Evolutionary conservation across 495 filamentous ascomycete genomes (phyloP).

Genomic region (Astrocystis sublimbata): DNA sequence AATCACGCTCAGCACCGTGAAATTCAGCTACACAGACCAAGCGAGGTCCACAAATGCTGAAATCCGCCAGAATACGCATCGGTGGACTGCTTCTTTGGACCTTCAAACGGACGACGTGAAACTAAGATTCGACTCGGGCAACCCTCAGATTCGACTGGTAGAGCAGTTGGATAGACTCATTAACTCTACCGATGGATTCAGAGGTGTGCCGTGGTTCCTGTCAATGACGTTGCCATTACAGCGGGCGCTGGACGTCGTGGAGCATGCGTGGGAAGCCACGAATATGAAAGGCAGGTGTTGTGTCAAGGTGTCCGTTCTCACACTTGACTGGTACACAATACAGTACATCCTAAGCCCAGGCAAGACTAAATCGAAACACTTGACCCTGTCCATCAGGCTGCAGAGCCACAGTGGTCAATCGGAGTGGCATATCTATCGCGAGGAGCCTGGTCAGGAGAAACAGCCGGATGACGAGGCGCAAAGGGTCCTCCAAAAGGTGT

Average conservation of each 20-base stretch:
- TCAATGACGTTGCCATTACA: constrained; percentile 68
- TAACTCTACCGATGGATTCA: constrained; percentile 48
- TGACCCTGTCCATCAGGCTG: constrained; percentile 44
- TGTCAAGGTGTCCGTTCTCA: constrained; percentile 43
- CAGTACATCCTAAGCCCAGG: constrained; percentile 41
- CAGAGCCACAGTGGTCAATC: constrained; percentile 32
- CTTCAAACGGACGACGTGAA: constrained; percentile 38
- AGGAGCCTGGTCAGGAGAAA: constrained; percentile 19
- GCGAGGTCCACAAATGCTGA: constrained; percentile 12
- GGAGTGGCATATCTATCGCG: constrained; percentile 46
- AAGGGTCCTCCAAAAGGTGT: constrained; percentile 40
- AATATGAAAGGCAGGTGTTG: constrained; percentile 37
- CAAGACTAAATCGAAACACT: constrained; percentile 23
- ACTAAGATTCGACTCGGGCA: constrained; percentile 61
- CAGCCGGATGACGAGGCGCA: constrained; percentile 44
- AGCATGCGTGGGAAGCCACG: constrained; percentile 41
- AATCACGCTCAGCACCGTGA: constrained; percentile 61
- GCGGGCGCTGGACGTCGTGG: constrained; percentile 60
- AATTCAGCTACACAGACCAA: constrained; percentile 59
- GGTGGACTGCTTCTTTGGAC: constrained; percentile 44
- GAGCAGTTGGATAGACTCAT: constrained; percentile 63
- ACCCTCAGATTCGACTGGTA: constrained; percentile 74
- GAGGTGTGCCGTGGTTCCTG: constrained; percentile 39
- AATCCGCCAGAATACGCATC: constrained; percentile 22
- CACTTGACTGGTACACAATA: constrained; percentile 51